phyloP scores from a whole-genome alignment of 371 early-diverging fungal genomes.

The Nematocida homosporus region DNA sequence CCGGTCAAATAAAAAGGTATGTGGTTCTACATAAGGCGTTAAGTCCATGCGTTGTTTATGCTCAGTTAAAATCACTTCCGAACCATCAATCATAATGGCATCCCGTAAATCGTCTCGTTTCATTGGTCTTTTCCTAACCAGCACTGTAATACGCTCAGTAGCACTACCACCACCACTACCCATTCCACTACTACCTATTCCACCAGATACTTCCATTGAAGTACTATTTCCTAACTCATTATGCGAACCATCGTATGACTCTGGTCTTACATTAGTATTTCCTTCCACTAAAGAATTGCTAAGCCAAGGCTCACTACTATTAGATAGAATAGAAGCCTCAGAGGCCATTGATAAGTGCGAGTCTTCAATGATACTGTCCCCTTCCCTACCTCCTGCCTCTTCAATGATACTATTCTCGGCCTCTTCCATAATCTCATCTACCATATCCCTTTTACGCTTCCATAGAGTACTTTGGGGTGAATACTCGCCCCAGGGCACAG shows the following conservation, averaged over 20 bases:
- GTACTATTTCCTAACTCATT: neutral
- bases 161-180: neutral
- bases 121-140: slow-evolving; percentile 61
- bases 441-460: slow-evolving; percentile 55
- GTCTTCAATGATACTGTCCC: neutral
- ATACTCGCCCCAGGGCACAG: slow-evolving; percentile 23
- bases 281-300: neutral
- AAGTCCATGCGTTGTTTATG: slow-evolving; percentile 76
- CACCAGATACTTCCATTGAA: neutral
- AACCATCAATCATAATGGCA: slow-evolving; percentile 27
- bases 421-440: slow-evolving; percentile 46
- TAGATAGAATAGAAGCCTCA: neutral
- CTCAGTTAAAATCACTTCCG: slow-evolving; percentile 53
- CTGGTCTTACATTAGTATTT: neutral
- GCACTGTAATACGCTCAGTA: slow-evolving; percentile 57
- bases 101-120: slow-evolving; percentile 40
- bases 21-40: slow-evolving; percentile 82
- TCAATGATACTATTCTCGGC: slow-evolving; percentile 53
- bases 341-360: neutral
- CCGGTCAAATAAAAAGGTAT: slow-evolving; percentile 87
- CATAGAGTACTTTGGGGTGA: slow-evolving; percentile 4
- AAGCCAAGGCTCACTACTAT: too few relatives aligned
- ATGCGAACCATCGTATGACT: neutral
- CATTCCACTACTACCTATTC: neutral
- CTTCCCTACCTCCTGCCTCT: neutral